phyloP scores from a whole-genome alignment of 2,329 filamentous ascomycete species.

The Sporothrix brunneoviolacea region DNA sequence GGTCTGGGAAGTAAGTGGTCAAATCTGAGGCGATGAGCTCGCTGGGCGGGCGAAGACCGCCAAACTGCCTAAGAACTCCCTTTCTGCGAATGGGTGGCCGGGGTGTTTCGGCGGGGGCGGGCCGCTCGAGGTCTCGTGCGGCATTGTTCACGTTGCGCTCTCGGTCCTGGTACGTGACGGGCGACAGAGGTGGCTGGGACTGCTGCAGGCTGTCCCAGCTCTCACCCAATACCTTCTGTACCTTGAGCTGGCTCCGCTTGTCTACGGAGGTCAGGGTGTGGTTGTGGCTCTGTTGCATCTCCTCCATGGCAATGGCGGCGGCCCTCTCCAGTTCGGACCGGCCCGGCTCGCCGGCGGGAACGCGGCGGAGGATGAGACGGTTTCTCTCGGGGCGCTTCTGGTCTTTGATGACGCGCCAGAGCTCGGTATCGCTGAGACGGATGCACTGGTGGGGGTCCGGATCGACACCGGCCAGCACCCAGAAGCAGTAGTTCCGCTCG shows the following conservation, averaged over 20 bases:
- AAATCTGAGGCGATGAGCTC: slow-evolving; percentile 96
- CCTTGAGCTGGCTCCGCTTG: slow-evolving; percentile 76
- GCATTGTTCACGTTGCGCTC: slow-evolving; percentile 60
- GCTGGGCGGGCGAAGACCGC: slow-evolving; percentile 86
- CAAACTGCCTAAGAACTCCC: slow-evolving; percentile 68
- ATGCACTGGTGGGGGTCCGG: slow-evolving; percentile 75
- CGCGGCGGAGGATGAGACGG: slow-evolving; percentile 81
- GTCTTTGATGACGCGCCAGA: slow-evolving; percentile 88
- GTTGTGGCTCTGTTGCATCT: slow-evolving; percentile 66
- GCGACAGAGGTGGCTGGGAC: slow-evolving; percentile 67
- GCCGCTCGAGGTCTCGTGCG: slow-evolving; percentile 51
- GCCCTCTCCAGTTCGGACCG: slow-evolving; percentile 80
- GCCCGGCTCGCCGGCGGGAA: slow-evolving; percentile 86
- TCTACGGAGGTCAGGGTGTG: slow-evolving; percentile 58
- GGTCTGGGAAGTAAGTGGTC: slow-evolving; percentile 94
- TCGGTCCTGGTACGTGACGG: slow-evolving; percentile 64
- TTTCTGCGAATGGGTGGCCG: slow-evolving; percentile 41
- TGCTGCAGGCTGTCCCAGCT: slow-evolving; percentile 73
- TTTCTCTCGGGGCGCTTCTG: slow-evolving; percentile 79
- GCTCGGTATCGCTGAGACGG: slow-evolving; percentile 75
- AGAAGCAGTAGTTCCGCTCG: slow-evolving; percentile 94
- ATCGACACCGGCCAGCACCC: slow-evolving; percentile 79
- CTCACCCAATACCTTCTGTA: slow-evolving; percentile 84
- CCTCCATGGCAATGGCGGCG: slow-evolving; percentile 82
- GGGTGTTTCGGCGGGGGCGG: slow-evolving; percentile 41